Percentiles rank a stretch among this genome's conserved stretches.
Evolutionary conservation across 768 basidiomycete species (phyloP).

Genomic region (Xerocomellus intermedius): DNA sequence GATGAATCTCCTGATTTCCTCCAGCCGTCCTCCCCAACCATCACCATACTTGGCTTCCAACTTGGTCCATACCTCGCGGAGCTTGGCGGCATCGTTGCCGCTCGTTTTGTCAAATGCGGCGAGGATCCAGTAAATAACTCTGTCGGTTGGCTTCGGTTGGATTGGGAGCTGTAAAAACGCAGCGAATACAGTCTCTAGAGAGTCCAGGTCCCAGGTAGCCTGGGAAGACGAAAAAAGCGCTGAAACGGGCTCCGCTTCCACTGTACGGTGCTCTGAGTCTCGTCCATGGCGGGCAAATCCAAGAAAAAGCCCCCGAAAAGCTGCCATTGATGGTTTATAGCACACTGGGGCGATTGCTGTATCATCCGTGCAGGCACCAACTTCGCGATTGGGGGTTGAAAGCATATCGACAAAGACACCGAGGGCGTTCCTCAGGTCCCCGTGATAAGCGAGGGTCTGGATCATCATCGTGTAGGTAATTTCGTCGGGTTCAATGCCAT

Average conservation of each 20-base stretch:
- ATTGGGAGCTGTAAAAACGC: constrained; percentile 59
- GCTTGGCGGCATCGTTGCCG: constrained; percentile 43
- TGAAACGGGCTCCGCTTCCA: background rate
- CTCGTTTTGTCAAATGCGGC: constrained; percentile 63
- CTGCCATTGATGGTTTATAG: constrained; percentile 46
- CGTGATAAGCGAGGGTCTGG: constrained; percentile 69
- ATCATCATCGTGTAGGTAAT: constrained; percentile 69
- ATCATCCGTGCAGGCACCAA: constrained; percentile 29
- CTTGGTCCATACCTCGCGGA: constrained; percentile 56
- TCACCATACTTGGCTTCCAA: constrained; percentile 55
- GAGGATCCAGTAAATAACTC: constrained; percentile 65
- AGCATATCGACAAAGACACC: constrained; percentile 68
- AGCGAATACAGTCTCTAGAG: constrained; percentile 56
- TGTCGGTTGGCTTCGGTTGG: constrained; percentile 41
- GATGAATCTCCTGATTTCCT: constrained; percentile 44
- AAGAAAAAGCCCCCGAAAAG: constrained; percentile 72
- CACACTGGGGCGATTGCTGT: constrained; percentile 28
- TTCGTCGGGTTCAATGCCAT: constrained; percentile 52
- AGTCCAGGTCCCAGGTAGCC: constrained; percentile 52
- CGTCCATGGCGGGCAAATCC: constrained; percentile 66
- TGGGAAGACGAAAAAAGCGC: constrained; percentile 10
- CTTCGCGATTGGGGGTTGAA: constrained; percentile 40
- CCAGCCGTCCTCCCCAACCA: constrained; percentile 43
- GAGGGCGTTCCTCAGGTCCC: constrained; percentile 57
- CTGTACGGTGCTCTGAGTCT: constrained; percentile 14